These are phyloP conservation scores for Emiliania huxleyi DNA, from an alignment of 78 protist species.

Conservation along the genomic window DNA sequence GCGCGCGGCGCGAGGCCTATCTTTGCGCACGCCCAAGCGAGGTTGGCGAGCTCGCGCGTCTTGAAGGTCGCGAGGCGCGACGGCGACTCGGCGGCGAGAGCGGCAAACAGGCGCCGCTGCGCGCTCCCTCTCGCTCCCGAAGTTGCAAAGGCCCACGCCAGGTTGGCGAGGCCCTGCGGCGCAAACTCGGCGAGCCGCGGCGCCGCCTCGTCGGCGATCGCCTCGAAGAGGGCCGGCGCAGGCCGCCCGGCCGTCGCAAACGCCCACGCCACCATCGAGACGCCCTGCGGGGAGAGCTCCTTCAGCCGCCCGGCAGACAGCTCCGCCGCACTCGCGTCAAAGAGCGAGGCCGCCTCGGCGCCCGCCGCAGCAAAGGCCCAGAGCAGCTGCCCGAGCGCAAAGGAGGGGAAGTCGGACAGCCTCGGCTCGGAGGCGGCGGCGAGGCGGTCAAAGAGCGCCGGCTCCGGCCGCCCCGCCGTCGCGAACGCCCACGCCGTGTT, in stretches of 20 bases:
- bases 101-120: background rate
- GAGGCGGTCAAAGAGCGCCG: background rate
- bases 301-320: background rate
- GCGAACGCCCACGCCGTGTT: constrained; percentile 1
- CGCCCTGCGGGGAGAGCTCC: background rate
- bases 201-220: too few relatives aligned
- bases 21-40: background rate
- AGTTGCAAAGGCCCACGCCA: background rate
- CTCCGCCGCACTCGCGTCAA: too few relatives aligned
- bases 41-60: background rate
- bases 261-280: background rate
- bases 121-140: background rate
- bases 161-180: background rate
- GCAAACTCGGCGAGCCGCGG: too few relatives aligned
- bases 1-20: background rate
- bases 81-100: background rate
- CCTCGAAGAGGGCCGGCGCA: too few relatives aligned
- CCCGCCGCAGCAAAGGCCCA: too few relatives aligned
- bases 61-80: background rate
- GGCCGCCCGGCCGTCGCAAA: background rate
- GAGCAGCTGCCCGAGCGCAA: too few relatives aligned
- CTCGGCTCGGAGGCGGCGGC: background rate
- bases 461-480: background rate
- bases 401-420: too few relatives aligned
- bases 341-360: too few relatives aligned